Evolutionary conservation across 2,329 filamentous ascomycete genomes (phyloP), one percentile per base, ranked within the genome.

Genomic region (Colletotrichum ledebouriae): DNA sequence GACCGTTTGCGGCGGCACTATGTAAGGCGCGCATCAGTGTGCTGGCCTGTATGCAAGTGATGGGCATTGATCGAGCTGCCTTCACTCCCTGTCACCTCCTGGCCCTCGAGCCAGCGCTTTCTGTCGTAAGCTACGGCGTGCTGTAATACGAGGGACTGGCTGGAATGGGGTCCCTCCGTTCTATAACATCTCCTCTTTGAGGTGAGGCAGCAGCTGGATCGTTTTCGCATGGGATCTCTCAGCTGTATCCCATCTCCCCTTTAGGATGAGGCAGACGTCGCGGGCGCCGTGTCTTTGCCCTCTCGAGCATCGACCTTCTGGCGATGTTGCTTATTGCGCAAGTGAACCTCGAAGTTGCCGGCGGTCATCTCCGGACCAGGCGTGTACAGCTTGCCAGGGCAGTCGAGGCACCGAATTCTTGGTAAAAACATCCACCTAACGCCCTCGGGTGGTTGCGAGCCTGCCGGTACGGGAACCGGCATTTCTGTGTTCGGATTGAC

Each of bases 301-400:
- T 77, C 71, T 29, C 81, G 75, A 59, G 71, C 68, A 42, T 76
- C 76, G 10, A 94, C 92, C 73, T 87, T 87, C 72, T 93, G 89
- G 73, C 90, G 87, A 78, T 99, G 96, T 59, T 86, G 84, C 49
- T 92, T 88, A 79, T 97, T 98, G 79, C 91, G 93, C 56, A 98
- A 84, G 81, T 99, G 96, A 1, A 97, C 89, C 80, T 97, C 93
- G 71, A 99, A 99, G 76, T 97, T 97, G 52, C 90, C 90, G 5
- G 95, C 92, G 2, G 94, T 94, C 77, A 87, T 92, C 25, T 91
- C 93, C 0, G 94, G 94, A 0, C 94, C 93, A 0, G 94, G 93
- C 0, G 94, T 97, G 79, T 99, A 99, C 11, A 97, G 84, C 79
- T 98, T 98, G 34, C 93, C 94, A 0, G 94, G 93, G 77, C 96